phyloP scores from a whole-genome alignment of 2,329 filamentous ascomycete species.

The Fusarium equiseti region DNA sequence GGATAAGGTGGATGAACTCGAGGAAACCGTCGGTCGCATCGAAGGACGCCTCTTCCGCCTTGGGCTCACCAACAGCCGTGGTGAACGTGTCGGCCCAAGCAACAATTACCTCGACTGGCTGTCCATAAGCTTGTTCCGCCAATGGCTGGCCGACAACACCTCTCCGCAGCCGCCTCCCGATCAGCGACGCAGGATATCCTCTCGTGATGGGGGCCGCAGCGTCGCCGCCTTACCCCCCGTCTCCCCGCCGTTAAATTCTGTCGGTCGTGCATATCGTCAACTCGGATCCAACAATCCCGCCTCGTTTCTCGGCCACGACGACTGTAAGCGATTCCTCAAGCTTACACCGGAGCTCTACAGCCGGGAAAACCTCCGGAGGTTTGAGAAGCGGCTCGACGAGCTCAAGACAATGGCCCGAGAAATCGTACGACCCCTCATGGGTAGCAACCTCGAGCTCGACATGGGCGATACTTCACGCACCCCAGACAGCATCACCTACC shows the following conservation, averaged over 20 bases:
- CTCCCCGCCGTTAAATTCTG: constrained; percentile 64
- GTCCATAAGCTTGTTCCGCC: constrained; percentile 85
- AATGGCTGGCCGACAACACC: constrained; percentile 93
- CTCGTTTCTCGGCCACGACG: constrained; percentile 83
- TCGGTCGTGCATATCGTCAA: constrained; percentile 81
- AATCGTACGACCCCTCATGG: constrained; percentile 85
- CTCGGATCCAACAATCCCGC: constrained; percentile 72
- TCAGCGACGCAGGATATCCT: constrained; percentile 45
- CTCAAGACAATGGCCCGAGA: constrained; percentile 87
- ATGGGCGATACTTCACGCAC: constrained; percentile 59
- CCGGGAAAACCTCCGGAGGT: constrained; percentile 85
- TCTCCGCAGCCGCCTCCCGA: constrained; percentile 66
- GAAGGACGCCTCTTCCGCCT: constrained; percentile 87
- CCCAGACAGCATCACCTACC: constrained; percentile 60
- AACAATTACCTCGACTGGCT: constrained; percentile 92
- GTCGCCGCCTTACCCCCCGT: constrained; percentile 54
- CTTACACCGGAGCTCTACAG: constrained; percentile 84
- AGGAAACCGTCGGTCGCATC: constrained; percentile 82
- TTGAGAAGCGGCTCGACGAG: constrained; percentile 90
- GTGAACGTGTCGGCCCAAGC: constrained; percentile 83
- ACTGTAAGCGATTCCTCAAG: constrained; percentile 91
- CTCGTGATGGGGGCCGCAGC: constrained; percentile 49
- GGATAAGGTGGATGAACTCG: constrained; percentile 93
- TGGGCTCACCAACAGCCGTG: constrained; percentile 80
- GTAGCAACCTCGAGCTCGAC: constrained; percentile 86